Evolutionary conservation across 1,139 yeast species (phyloP), one percentile per base, ranked within the genome.

Genomic region (Suzukiozyma palmioleophila): DNA sequence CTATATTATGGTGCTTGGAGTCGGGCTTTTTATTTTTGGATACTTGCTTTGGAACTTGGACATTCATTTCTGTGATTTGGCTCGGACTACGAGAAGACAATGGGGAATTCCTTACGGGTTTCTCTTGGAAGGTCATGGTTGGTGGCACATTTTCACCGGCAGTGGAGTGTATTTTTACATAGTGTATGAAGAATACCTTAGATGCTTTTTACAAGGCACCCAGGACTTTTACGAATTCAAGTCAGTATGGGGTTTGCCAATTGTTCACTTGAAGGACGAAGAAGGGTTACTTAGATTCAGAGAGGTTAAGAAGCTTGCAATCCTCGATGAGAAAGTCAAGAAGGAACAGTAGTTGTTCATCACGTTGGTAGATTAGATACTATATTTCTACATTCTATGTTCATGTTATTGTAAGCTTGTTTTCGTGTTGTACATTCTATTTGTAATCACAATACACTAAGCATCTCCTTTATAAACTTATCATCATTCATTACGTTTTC

Each of bases 91-190:
- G 31, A 77, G 97, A 58, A 76, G 95, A 47, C 51, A 61, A 2
- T 66, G 74, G 56, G 95, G 96, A 2, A 75, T 89, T 68, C 97
- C 97, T 1, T 77, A 84, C 43, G 98, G 98, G 1, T 77, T 88
- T 47, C 49, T 92, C 9, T 69, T 92, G 30, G 98, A 92, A 58
- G 85, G 96, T 26, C 98, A 92, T 57, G 96, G 95, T 13, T 92
- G 97, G 97, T 92, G 98, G 98, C 98, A 92, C 57, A 66, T 87
- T 26, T 73, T 87, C 46, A 87, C 95, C 0, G 95, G 95, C 2
- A 67, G 80, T 10, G 96, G 95, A 2, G 69, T 73, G 10, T 74
- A 73, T 50, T 69, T 56, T 50, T 71, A 68, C 45, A 62, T 75
- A 44, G 87, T 87, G 12, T 87, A 86, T 59, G 79, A 74, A 53